These are phyloP conservation scores for Yamagishiella unicocca DNA, from an alignment of 139 green algal genomes.

Conservation along the genomic window DNA sequence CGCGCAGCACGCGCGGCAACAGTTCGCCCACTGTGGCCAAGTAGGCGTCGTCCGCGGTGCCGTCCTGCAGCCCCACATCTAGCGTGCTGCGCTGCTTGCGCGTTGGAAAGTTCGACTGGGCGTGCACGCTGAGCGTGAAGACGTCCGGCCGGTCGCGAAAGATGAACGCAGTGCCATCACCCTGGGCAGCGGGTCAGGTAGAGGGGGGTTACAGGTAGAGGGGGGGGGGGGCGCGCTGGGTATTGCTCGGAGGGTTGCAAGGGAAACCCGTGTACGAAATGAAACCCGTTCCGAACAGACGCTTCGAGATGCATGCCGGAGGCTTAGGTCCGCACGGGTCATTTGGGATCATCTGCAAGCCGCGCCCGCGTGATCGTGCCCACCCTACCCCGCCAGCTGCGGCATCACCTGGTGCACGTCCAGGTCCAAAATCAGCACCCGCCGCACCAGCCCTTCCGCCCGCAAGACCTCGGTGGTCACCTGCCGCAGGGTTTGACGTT, in stretches of 20 bases:
- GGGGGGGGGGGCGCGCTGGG: too few species aligned
- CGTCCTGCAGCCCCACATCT: slow-evolving; percentile 83
- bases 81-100: slow-evolving; percentile 82
- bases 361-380: background rate
- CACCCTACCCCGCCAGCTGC: background rate
- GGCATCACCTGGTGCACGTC: slow-evolving; percentile 89
- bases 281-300: too few species aligned
- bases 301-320: too few species aligned
- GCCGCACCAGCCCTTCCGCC: slow-evolving; percentile 47
- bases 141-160: slow-evolving; percentile 43
- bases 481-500: too few species aligned
- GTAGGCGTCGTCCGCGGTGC: slow-evolving; percentile 75
- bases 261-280: too few species aligned
- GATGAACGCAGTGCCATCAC: slow-evolving; percentile 54
- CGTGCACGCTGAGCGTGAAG: slow-evolving; percentile 87
- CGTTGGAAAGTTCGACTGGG: slow-evolving; percentile 87
- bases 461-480: slow-evolving; percentile 76
- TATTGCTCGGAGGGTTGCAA: too few species aligned
- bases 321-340: too few species aligned
- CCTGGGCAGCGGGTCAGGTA: too few species aligned
- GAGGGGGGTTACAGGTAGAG: too few species aligned
- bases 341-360: too few species aligned
- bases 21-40: slow-evolving; percentile 52
- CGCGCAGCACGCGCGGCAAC: slow-evolving; percentile 66
- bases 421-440: slow-evolving; percentile 90